These are phyloP conservation scores for Xylaria sp. DNA, from an alignment of 2,329 filamentous ascomycete species.

Conservation along the genomic window DNA sequence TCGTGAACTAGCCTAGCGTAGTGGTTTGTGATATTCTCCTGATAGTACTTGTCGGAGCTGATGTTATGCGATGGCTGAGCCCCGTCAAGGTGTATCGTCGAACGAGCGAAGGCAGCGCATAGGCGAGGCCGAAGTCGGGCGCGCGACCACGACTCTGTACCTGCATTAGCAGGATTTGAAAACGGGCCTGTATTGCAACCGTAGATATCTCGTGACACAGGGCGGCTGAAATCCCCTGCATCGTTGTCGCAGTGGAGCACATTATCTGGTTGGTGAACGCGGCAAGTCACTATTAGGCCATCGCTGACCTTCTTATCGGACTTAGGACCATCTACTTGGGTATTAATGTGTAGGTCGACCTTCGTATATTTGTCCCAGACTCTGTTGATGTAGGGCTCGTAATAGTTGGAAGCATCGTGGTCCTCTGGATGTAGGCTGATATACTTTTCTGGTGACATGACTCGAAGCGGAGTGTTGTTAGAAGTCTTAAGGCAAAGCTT, in stretches of 20 bases:
- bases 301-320: conserved; percentile 4
- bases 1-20: conserved; percentile 64
- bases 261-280: conserved; percentile 37
- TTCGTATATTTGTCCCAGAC: conserved; percentile 49
- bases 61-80: conserved; percentile 47
- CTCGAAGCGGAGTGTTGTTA: conserved; percentile 45
- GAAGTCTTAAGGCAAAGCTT: conserved; percentile 45
- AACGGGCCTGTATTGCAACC: conserved; percentile 55
- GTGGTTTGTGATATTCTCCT: conserved; percentile 50
- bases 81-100: conserved; percentile 50
- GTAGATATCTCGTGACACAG: conserved; percentile 51
- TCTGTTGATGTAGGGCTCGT: conserved; percentile 48
- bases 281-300: conserved; percentile 43
- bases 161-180: conserved; percentile 36
- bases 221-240: conserved; percentile 47
- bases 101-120: conserved; percentile 53
- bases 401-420: conserved; percentile 44
- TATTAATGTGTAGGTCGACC: conserved; percentile 47
- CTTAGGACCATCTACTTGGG: conserved; percentile 40
- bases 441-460: conserved; percentile 50
- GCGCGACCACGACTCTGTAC: conserved; percentile 42
- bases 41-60: conserved; percentile 47
- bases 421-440: conserved; percentile 24
- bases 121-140: conserved; percentile 50
- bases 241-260: conserved; percentile 46